A percentile compares a stretch with the other conserved stretches of the same genome.
Evolutionary conservation across 768 basidiomycete species (phyloP).

Genomic region (Mycena indigotica): DNA sequence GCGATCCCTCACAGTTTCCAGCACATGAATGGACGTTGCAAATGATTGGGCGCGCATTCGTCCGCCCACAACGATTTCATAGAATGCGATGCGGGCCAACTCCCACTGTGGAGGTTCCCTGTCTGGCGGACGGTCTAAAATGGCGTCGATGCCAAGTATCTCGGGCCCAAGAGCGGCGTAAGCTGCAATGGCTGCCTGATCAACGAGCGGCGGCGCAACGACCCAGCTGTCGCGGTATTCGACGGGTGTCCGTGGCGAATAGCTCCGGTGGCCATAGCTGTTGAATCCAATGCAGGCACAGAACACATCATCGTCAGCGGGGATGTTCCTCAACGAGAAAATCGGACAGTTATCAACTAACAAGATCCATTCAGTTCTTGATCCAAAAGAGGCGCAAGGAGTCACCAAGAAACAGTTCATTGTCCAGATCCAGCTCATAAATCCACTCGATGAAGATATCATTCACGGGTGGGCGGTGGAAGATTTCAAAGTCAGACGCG

Average conservation of each 20-base stretch:
- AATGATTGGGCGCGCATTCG: conserved; percentile 5
- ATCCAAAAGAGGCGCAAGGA: no score
- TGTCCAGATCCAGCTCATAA: conserved; percentile 33
- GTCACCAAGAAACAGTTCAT: conserved; percentile 27
- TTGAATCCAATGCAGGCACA: conserved; percentile 20
- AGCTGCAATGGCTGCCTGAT: conserved; percentile 4
- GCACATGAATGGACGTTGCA: conserved; percentile 3
- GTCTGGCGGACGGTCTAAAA: conserved; percentile 2
- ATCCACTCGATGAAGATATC: conserved; percentile 31
- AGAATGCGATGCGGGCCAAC: conserved; percentile 15
- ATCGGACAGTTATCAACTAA: conserved; percentile 5
- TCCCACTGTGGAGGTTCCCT: conserved; percentile 6
- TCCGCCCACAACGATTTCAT: conserved; percentile 18
- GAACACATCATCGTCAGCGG: conserved; percentile 11
- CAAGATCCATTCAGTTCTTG: background rate
- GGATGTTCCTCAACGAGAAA: conserved; percentile 17
- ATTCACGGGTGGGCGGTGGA: conserved; percentile 11
- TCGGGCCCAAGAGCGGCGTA: conserved; percentile 6
- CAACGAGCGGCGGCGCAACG: conserved; percentile 18
- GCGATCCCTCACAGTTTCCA: background rate
- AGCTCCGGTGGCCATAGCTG: conserved; percentile 22
- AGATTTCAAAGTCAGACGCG: background rate
- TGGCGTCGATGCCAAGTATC: background rate
- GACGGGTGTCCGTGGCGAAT: conserved; percentile 9
- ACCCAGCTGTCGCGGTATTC: conserved; percentile 25